Evolutionary conservation across 1,284 basidiomycete species (phyloP).

Genomic region (Austropuccinia psidii): DNA sequence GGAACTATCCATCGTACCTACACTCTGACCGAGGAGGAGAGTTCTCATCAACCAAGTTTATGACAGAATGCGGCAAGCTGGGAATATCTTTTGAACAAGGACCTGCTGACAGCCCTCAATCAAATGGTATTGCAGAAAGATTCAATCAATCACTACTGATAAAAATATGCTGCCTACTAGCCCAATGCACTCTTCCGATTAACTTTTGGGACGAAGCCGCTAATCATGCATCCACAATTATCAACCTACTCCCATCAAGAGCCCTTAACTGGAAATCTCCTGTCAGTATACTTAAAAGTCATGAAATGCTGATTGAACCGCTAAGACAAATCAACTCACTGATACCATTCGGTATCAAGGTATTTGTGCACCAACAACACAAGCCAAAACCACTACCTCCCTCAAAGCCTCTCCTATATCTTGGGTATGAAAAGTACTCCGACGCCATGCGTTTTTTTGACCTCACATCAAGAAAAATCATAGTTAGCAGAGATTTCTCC

Average conservation of each 20-base stretch:
- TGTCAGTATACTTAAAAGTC: not conserved
- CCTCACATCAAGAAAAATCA: not conserved
- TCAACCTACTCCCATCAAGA: not conserved
- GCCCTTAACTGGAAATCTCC: not conserved
- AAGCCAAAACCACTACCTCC: not conserved
- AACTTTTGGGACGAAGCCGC: slow-evolving; percentile 13
- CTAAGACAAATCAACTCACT: not conserved
- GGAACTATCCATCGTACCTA: not conserved
- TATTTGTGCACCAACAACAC: not conserved
- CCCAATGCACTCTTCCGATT: not conserved
- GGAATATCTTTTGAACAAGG: not conserved
- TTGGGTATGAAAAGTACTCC: not conserved
- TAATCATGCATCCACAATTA: not conserved
- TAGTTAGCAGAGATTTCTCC: slow-evolving; percentile 6
- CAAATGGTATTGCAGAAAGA: not conserved
- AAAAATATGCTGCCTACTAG: not conserved
- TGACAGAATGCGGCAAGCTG: not conserved
- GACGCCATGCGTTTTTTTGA: slow-evolving; percentile 15
- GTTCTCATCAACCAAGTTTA: not conserved
- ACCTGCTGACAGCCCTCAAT: slow-evolving; percentile 5
- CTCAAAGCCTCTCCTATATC: not conserved
- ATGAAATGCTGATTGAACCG: not conserved
- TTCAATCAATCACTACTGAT: slow-evolving; percentile 4
- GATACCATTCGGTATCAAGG: slow-evolving; percentile 6
- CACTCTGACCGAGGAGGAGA: not conserved